phyloP scores from a whole-genome alignment of 352 stramenopile genomes.

The Phytophthora fragariaefolia region DNA sequence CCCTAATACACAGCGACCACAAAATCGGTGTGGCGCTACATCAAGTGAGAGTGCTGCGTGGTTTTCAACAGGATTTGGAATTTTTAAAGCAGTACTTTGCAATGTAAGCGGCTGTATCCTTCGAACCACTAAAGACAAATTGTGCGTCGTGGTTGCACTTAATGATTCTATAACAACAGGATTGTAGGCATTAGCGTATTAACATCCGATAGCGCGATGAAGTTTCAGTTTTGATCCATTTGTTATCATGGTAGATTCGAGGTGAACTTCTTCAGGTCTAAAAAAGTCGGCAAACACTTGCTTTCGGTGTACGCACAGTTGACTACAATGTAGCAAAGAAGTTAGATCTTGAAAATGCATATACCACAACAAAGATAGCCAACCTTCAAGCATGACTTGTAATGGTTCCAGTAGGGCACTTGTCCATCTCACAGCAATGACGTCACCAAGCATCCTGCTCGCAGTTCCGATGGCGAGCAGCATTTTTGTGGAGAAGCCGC shows the following conservation, averaged over 20 bases:
- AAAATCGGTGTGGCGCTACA: no score
- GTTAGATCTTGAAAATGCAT: no score
- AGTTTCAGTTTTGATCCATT: neutral
- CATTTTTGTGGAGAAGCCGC: no score
- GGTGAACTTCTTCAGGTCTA: constrained; percentile 16
- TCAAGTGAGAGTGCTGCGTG: no score
- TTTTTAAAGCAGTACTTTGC: constrained; percentile 41
- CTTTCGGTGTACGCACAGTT: constrained; percentile 22
- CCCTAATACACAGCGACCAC: no score
- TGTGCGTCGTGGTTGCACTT: constrained; percentile 42
- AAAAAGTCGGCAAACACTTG: constrained; percentile 32
- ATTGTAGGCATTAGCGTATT: constrained; percentile 46
- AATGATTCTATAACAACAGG: constrained; percentile 10
- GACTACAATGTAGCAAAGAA: constrained; percentile 5
- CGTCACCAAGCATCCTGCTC: neutral
- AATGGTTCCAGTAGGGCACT: constrained; percentile 24
- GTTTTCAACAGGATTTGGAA: no score
- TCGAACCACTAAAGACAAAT: constrained; percentile 22
- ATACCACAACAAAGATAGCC: no score
- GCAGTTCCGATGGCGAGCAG: neutral
- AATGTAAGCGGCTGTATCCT: constrained; percentile 31
- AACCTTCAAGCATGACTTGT: constrained; percentile 31
- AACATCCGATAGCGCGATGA: constrained; percentile 20
- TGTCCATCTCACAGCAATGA: constrained; percentile 14
- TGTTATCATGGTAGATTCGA: neutral